phyloP scores from a whole-genome alignment of 2,329 filamentous ascomycete genomes.

The Lasiodiplodia theobromae region DNA sequence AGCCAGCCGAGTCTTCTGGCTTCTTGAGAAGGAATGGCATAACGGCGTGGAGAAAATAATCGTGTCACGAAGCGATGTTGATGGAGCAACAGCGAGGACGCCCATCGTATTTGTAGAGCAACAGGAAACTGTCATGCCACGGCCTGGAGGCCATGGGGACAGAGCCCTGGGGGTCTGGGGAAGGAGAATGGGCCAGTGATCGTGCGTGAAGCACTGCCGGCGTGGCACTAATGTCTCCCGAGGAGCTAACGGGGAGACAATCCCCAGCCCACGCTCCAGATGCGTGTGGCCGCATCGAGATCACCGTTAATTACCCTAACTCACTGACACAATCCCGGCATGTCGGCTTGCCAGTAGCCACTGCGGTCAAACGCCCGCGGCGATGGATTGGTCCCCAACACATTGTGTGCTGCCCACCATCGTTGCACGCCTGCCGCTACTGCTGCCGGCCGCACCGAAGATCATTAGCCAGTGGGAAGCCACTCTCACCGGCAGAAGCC shows the following conservation, averaged over 20 bases:
- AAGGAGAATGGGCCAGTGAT: not conserved
- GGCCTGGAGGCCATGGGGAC: not conserved
- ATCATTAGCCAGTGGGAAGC: no score
- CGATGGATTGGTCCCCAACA: no score
- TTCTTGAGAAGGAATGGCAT: constrained; percentile 61
- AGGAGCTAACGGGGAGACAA: not conserved
- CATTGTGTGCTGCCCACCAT: not conserved
- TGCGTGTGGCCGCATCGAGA: constrained; percentile 4
- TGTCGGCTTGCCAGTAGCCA: not conserved
- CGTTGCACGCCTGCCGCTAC: not conserved
- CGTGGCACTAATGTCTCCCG: not conserved
- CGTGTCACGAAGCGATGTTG: not conserved
- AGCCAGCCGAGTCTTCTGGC: constrained; percentile 75
- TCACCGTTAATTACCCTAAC: not conserved
- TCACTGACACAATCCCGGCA: not conserved
- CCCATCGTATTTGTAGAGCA: constrained; percentile 10
- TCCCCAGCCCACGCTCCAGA: not conserved
- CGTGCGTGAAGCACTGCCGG: constrained; percentile 1
- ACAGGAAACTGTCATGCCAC: not conserved
- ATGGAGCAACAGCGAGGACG: not conserved
- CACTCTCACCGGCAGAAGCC: not conserved
- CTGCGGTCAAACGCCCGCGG: not conserved
- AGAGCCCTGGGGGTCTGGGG: constrained; percentile 5
- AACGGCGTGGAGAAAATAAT: constrained; percentile 28
- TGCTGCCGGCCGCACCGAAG: not conserved